Base-by-base conservation (phyloP, 2,329 filamentous ascomycete species). In the Colletotrichum truncatum region DNA sequence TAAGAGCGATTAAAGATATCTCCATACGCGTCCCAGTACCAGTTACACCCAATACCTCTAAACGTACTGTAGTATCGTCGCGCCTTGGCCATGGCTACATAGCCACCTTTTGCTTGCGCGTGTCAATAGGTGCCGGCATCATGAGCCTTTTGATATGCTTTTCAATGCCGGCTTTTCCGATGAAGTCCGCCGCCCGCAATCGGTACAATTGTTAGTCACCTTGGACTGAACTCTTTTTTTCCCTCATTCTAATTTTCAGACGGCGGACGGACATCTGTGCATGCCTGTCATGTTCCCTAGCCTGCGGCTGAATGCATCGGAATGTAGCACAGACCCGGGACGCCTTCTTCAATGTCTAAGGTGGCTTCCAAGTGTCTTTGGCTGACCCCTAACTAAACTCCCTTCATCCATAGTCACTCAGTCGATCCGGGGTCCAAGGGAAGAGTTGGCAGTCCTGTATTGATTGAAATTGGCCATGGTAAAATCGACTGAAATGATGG, bases 51-150 rank as follows among this genome's bases (percentile, higher is more conserved):
- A n/a, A 8, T 48, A 28, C 28, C 21, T 32, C 41, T n/a, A 46
- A 14, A 48, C n/a, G n/a, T n/a, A n/a, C n/a, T n/a, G n/a, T n/a
- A n/a, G 32, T 18, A 30, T 34, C 52, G 41, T 48, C 25, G 26
- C 52, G 39, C 39, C 62, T 64, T 62, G 57, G 62, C 62, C 34
- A 14, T 61, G 16, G 41, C 25, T n/a, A 48, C 62, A 65, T 62
- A 65, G 62, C 62, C 62, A 65, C 62, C 28, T 49, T n/a, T n/a
- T 26, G 57, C 41, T 65, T 65, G 62, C 57, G 49, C 30, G 57
- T 65, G 21, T 36, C 57, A 62, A 55, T 62, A 43, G 54, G n/a
- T 25, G 26, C 23, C 23, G 49, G 28, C 16, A 21, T 11, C 28
- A 25, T 61, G 7, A 48, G 43, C 34, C 28, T 34, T 58, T 18